Evolutionary conservation across 306 rosid species (phyloP), one percentile per base, ranked within the genome.

Genomic region (Quillaja saponaria): DNA sequence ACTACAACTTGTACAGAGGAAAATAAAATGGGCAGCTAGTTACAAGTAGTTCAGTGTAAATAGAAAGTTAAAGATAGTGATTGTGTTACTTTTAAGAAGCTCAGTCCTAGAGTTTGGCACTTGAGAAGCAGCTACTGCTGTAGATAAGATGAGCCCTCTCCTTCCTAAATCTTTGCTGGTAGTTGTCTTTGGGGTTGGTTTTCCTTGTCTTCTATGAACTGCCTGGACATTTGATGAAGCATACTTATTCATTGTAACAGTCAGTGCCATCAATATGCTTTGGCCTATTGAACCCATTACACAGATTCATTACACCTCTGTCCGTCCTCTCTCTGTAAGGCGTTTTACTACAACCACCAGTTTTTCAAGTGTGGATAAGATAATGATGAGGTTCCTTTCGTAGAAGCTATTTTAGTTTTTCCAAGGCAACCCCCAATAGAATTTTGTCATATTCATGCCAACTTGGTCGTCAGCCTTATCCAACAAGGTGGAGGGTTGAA

Each of bases 161-260:
- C 90, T 78, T 76, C 87, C 83, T 0, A 71, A 11, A 13, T 72
- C 71, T 53, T 65, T 64, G 25, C 35, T 53, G n/a, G 69, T 14
- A 16, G 64, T 10, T 28, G 64, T 13, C 7, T 74, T 11, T 56
- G 53, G 20, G 33, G 49, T 56, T 49, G 79, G 16, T 58, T 63
- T 73, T 6, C 42, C 46, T 45, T 74, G 77, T 46, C 50, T 80
- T 74, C 74, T 69, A 8, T 69, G 87, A 65, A 84, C 88, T 10
- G 92, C 84, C 58, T 82, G 96, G 44, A 86, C 66, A 66, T 88
- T 91, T 1, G 92, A 88, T 10, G 87, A 91, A 61, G 85, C 90
- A 66, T 68, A 77, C 69, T 79, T 88, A 90, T 91, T 91, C 21
- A 88, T 81, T 3, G 96, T 80, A 13, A 79, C 84, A 35, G 96